These are phyloP conservation scores for Cryptococcus depauperatus DNA, from an alignment of 1,284 basidiomycete genomes.

Conservation along the genomic window DNA sequence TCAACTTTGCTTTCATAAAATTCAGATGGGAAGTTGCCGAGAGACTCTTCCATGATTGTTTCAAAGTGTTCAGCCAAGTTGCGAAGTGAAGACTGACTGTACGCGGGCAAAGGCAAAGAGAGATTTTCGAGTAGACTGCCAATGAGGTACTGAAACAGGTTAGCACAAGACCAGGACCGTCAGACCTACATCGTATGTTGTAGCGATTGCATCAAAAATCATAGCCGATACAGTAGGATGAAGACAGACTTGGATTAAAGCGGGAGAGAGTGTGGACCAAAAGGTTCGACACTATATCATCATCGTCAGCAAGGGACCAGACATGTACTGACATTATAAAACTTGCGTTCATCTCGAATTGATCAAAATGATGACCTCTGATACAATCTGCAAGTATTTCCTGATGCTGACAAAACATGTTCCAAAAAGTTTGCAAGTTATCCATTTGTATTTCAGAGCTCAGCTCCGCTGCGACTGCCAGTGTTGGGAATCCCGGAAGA, in stretches of 20 bases:
- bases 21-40: slow-evolving; percentile 15
- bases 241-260: slow-evolving; percentile 14
- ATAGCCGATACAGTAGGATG: slow-evolving; percentile 17
- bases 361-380: slow-evolving; percentile 23
- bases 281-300: slow-evolving; percentile 30
- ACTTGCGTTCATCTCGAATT: slow-evolving; percentile 32
- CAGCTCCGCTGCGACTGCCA: slow-evolving; percentile 12
- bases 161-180: slow-evolving; percentile 8
- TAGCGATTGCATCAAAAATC: slow-evolving; percentile 17
- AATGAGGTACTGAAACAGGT: slow-evolving; percentile 22
- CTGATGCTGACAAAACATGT: slow-evolving; percentile 27
- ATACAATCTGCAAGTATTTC: slow-evolving; percentile 24
- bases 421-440: slow-evolving; percentile 21
- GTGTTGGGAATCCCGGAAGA: slow-evolving; percentile 24
- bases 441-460: slow-evolving; percentile 3
- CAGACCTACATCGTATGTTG: slow-evolving; percentile 26
- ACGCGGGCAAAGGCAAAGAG: slow-evolving; percentile 12
- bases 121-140: slow-evolving; percentile 23
- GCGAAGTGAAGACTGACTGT: slow-evolving; percentile 17
- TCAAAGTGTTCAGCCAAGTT: slow-evolving; percentile 26
- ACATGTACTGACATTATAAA: background rate
- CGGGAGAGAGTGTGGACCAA: slow-evolving; percentile 22
- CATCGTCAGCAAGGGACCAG: background rate
- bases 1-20: slow-evolving; percentile 27
- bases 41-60: slow-evolving; percentile 22